Evolutionary conservation across 2,329 filamentous ascomycete species (phyloP).

Genomic region (Exophiala bonariae): DNA sequence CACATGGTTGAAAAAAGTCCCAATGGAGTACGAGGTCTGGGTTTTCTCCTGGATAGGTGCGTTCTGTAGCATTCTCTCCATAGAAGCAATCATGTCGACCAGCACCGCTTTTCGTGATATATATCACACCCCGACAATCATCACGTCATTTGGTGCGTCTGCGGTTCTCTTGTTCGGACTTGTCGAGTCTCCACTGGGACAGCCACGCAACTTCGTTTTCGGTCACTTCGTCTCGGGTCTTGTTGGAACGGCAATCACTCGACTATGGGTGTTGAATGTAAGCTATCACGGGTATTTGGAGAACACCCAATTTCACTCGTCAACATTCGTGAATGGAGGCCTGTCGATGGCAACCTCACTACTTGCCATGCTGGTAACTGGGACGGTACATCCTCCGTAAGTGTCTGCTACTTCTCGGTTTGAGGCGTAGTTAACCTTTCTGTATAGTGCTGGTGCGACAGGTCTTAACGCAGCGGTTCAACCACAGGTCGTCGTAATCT

Average conservation of each 20-base stretch:
- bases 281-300: conserved; percentile 31
- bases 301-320: conserved; percentile 28
- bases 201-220: conserved; percentile 35
- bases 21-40: conserved; percentile 37
- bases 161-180: conserved; percentile 35
- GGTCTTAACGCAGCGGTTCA: conserved; percentile 34
- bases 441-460: conserved; percentile 33
- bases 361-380: conserved; percentile 37
- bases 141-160: conserved; percentile 29
- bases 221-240: conserved; percentile 36
- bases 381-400: conserved; percentile 34
- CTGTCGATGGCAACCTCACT: conserved; percentile 33
- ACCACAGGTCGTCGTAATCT: conserved; percentile 31
- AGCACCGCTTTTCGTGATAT: conserved; percentile 21
- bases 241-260: conserved; percentile 33
- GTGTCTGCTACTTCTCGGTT: conserved; percentile 3
- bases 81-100: conserved; percentile 23
- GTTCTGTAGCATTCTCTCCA: conserved; percentile 18
- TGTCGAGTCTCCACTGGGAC: conserved; percentile 35
- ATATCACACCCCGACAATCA: conserved; percentile 24
- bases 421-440: too few relatives aligned
- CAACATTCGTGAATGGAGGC: conserved; percentile 27
- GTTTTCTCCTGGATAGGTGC: conserved; percentile 17
- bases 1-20: conserved; percentile 12
- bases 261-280: conserved; percentile 34